These are phyloP conservation scores for Kwoniella shandongensis DNA, from an alignment of 768 basidiomycete genomes.

Conservation along the genomic window DNA sequence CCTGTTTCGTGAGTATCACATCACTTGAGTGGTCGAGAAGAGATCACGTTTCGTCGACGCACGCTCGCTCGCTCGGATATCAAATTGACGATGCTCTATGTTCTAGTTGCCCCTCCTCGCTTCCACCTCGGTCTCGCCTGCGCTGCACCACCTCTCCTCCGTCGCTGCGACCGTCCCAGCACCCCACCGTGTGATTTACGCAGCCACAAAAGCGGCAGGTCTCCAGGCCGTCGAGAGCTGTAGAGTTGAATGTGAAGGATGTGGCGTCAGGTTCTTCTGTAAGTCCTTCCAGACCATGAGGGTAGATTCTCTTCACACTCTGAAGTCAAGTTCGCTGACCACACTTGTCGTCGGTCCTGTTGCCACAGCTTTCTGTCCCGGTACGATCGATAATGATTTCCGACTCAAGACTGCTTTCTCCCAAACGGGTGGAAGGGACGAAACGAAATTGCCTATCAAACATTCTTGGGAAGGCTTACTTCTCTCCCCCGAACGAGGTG, in stretches of 20 bases:
- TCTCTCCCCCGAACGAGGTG: constrained; percentile 32
- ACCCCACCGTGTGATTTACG: constrained; percentile 81
- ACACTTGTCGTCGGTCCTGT: background rate
- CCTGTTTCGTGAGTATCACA: constrained; percentile 42
- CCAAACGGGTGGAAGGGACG: constrained; percentile 40
- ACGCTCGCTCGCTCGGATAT: constrained; percentile 61
- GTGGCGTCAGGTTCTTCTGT: constrained; percentile 51
- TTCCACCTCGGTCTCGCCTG: constrained; percentile 65
- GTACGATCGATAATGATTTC: constrained; percentile 52
- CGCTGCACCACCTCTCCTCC: constrained; percentile 75
- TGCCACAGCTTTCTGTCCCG: constrained; percentile 43
- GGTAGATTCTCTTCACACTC: background rate
- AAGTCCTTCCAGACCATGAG: constrained; percentile 11
- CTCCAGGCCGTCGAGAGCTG: constrained; percentile 46
- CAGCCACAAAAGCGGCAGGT: constrained; percentile 74
- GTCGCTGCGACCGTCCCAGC: constrained; percentile 77
- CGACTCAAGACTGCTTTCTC: constrained; percentile 38
- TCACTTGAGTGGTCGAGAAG: too few relatives aligned
- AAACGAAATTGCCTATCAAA: constrained; percentile 35
- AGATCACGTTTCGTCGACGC: constrained; percentile 58
- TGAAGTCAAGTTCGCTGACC: background rate
- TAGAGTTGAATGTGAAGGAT: constrained; percentile 47
- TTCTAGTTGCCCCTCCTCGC: constrained; percentile 73
- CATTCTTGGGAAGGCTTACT: constrained; percentile 35
- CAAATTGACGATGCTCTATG: background rate